Conservation (phyloP, 345 rosid species). For the Mangifera indica region DNA sequence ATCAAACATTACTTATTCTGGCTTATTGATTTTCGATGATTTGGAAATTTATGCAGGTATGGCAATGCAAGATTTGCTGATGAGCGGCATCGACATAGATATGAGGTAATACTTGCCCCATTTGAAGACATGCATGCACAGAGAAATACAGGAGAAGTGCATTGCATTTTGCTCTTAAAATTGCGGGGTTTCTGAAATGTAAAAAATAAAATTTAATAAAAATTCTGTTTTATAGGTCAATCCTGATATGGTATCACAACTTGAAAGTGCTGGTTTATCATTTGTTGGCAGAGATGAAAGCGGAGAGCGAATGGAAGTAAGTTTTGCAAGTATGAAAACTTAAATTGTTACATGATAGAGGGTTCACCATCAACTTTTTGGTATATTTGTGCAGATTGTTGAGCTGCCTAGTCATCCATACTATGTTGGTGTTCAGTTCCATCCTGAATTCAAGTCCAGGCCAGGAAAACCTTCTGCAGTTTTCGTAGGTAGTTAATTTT, state of each 20-base stretch:
- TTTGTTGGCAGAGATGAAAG: constrained; percentile 82
- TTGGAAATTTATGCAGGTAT: constrained; percentile 44
- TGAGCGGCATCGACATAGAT: constrained; percentile 83
- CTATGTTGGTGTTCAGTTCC: constrained; percentile 81
- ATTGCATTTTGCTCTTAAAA: background rate
- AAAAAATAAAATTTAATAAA: no score
- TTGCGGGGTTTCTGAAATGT: constrained; percentile 1
- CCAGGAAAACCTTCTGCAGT: constrained; percentile 91
- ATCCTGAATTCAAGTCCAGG: constrained; percentile 95
- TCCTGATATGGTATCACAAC: constrained; percentile 60
- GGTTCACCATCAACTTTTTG: constrained; percentile 13
- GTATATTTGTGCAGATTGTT: constrained; percentile 43
- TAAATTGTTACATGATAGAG: background rate
- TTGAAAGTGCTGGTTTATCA: constrained; percentile 68
- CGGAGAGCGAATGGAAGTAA: constrained; percentile 76
- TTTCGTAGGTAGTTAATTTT: constrained; percentile 55
- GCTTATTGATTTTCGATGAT: background rate
- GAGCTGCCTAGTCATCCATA: constrained; percentile 64
- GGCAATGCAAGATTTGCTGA: constrained; percentile 61
- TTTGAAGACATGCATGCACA: no score
- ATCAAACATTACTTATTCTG: no score
- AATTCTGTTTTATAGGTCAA: constrained; percentile 61
- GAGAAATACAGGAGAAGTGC: no score
- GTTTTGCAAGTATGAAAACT: no score
- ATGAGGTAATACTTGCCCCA: constrained; percentile 52